Base-by-base conservation (phyloP, 139 green algal genomes). In the Chlorella sp. region DNA sequence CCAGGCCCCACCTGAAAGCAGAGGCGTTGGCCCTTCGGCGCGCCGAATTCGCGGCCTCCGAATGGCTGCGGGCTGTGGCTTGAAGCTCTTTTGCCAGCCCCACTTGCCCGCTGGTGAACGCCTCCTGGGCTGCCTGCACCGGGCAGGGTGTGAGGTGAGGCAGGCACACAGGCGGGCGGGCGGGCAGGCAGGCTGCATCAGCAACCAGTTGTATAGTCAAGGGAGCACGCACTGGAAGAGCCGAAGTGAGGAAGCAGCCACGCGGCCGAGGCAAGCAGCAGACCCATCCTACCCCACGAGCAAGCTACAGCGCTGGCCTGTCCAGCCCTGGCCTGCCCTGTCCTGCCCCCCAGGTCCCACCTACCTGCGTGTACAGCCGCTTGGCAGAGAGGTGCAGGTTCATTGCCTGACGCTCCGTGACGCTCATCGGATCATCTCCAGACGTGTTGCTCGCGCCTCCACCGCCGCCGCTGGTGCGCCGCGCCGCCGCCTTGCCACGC, bases 11-110 rank as follows among this genome's bases (percentile, higher is more conserved):
- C 84, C 69, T 68, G 78, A 78, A 94, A 12, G 92, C 92, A 36
- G 90, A 83, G 34, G 88, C 53, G 30, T 92, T 94, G 66, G 92
- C 88, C 30, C 83, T 48, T 1, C 79, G 83, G 5, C 92, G 87
- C n/a, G 92, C 90, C 1, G 88, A 77, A 37, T 34, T 68, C 22
- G 81, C 88, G 16, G 88, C 77, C 19, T 86, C 68, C 3, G n/a
- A 57, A 42, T 94, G 91, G 48, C 85, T 80, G 21, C 83, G 84
- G 9, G 69, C 88, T 15, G 75, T 92, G 28, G 30, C 79, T 26
- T 69, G 48, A 18, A 93, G 81, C 86, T 93, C 88, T 11, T 69
- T 71, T 14, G 69, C 69, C 53, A 89, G 48, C 26, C 80, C 88
- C 26, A 64, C 24, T n/a, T 91, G n/a, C 30, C 90, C 89, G 83